Conservation (phyloP, 2,329 filamentous ascomycete species). For the Stachybotrys chlorohalonatus region DNA sequence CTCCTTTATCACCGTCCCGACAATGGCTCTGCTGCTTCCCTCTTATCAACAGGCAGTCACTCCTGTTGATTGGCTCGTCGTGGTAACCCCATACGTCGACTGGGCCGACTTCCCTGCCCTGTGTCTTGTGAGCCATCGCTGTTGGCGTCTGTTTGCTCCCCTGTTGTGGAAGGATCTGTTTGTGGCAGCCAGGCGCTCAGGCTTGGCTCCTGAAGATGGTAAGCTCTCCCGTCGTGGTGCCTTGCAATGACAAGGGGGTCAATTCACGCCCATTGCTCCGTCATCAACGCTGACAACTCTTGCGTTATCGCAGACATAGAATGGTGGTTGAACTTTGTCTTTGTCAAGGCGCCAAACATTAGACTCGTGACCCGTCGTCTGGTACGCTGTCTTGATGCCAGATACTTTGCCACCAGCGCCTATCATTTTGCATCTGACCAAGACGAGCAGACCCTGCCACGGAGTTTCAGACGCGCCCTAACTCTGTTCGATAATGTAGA, state of each 20-base stretch:
- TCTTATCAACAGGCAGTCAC: conserved; percentile 44
- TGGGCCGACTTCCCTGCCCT: conserved; percentile 32
- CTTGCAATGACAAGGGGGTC: not conserved
- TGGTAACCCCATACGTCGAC: conserved; percentile 36
- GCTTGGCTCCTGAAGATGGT: conserved; percentile 37
- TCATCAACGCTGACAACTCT: not conserved
- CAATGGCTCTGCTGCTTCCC: conserved; percentile 28
- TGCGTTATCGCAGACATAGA: conserved; percentile 28
- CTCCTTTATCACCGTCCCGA: not conserved
- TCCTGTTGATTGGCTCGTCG: conserved; percentile 36
- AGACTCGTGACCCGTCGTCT: conserved; percentile 30
- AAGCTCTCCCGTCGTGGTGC: conserved; percentile 11
- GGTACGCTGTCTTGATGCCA: conserved; percentile 39
- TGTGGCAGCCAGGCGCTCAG: conserved; percentile 24
- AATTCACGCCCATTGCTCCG: not conserved
- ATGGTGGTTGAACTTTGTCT: conserved; percentile 41
- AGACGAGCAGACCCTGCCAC: conserved; percentile 21
- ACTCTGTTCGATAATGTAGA: conserved; percentile 32
- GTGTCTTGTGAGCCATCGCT: conserved; percentile 38
- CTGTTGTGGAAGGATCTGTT: conserved; percentile 44
- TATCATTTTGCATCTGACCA: conserved; percentile 32
- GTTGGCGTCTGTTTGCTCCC: conserved; percentile 40
- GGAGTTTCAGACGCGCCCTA: conserved; percentile 28
- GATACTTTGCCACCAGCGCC: conserved; percentile 28
- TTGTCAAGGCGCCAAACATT: conserved; percentile 23